Evolutionary conservation across 129 eudicot genomes (phyloP).

Genomic region (Calendula officinalis): DNA sequence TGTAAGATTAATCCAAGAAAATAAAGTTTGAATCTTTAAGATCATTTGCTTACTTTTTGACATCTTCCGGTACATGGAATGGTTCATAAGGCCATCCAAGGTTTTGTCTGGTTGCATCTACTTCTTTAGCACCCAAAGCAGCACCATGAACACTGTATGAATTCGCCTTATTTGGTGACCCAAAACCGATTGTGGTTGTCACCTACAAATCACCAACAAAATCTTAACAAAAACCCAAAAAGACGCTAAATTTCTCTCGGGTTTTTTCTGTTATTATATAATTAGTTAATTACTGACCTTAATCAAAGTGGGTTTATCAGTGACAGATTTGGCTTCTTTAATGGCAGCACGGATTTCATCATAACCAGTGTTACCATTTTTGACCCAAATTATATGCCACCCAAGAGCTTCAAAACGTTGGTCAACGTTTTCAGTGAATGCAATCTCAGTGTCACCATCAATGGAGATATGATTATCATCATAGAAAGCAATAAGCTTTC

Average conservation of each 20-base stretch:
- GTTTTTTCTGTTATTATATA: background rate
- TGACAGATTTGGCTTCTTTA: constrained; percentile 89
- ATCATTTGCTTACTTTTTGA: constrained; percentile 51
- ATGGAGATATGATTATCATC: constrained; percentile 96
- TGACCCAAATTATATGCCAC: constrained; percentile 98
- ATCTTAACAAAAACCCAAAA: constrained; percentile 6
- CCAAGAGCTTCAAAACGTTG: constrained; percentile 92
- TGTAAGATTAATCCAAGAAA: background rate
- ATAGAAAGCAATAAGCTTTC: constrained; percentile 92
- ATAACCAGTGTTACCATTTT: constrained; percentile 90
- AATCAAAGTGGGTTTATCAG: constrained; percentile 87
- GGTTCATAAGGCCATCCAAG: constrained; percentile 98
- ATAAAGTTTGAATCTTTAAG: background rate
- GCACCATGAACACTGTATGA: constrained; percentile 92
- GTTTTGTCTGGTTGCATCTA: constrained; percentile 84
- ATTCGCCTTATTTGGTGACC: constrained; percentile 96
- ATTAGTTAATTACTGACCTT: constrained; percentile 48
- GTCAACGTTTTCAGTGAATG: constrained; percentile 80
- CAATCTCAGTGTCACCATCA: constrained; percentile 95
- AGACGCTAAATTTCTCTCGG: background rate
- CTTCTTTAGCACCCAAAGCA: constrained; percentile 96
- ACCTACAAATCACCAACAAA: constrained; percentile 44
- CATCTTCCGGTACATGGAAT: constrained; percentile 97
- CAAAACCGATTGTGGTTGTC: constrained; percentile 92
- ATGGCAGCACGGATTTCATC: constrained; percentile 99